Base-by-base conservation (phyloP, 108 stramenopile genomes). In the Fistulifera solaris region DNA sequence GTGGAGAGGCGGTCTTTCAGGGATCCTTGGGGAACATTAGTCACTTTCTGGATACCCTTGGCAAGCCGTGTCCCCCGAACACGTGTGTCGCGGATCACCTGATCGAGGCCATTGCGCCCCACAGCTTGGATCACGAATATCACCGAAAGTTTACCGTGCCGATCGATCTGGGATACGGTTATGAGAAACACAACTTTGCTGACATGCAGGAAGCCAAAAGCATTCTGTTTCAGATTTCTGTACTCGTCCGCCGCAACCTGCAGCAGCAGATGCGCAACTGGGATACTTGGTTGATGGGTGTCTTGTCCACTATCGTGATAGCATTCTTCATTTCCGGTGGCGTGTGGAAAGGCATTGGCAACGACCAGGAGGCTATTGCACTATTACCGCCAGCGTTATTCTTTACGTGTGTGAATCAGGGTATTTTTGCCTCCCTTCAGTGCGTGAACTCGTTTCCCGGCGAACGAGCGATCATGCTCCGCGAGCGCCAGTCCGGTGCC, bases 51-150 rank as follows among this genome's bases (percentile, higher is more conserved):
- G 42, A 62, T 22, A 19, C 54, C 8, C 42, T 60, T 18, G 68
- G 67, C 17, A 53, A 73, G 48, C 63, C 60, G 19, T 80, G 73
- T 48, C 80, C 83, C 8, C 57, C 63, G 42, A 77, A 80, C 16
- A 81, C 81, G 54, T 81, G 81, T 63, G 75, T 75, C 26, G 77
- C 83, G 10, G 80, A 85, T 72, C 83, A 85, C 52, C 72, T 74
- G 65, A 85, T 81, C 80, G 83, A 85, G 65, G 48, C 79, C 48
- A 42, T 81, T 52, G 80, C 81, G 0, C 54, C 52, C 40, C 54
- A 55, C 58, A 60, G 71, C 28, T 27, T 63, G 16, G 69, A 70
- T 18, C 56, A 60, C 1, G 57, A 54, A 31, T 40, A 56, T 45
- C 8, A 11, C 23, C 38, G 23, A 21, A 7, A 12, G 41, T 56